Evolutionary conservation across 768 basidiomycete genomes (phyloP).

Genomic region (Termitomyces eurrhizus): DNA sequence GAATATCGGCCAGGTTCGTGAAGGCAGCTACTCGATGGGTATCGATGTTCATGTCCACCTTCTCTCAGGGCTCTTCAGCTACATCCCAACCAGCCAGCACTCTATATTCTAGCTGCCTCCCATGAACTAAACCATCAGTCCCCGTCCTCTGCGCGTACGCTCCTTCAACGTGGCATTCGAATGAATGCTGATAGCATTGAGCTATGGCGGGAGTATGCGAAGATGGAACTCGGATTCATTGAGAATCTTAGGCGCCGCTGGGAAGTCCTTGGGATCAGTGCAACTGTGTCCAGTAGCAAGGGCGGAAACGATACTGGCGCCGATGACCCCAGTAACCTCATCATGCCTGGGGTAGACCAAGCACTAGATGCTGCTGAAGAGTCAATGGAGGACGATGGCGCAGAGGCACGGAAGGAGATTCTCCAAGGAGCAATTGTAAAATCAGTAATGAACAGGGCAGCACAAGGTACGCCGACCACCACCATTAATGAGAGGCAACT

Average conservation of each 20-base stretch:
- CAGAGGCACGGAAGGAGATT: slow-evolving; percentile 60
- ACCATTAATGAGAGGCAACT: not conserved
- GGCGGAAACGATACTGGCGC: slow-evolving; percentile 1
- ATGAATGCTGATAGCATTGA: slow-evolving; percentile 67
- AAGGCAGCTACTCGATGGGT: not conserved
- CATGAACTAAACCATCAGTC: slow-evolving; percentile 77
- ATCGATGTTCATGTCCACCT: slow-evolving; percentile 1
- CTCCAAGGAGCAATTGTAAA: slow-evolving; percentile 79
- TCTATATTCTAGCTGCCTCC: slow-evolving; percentile 82
- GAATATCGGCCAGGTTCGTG: slow-evolving; percentile 75
- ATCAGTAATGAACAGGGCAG: slow-evolving; percentile 71
- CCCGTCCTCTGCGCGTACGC: slow-evolving; percentile 73
- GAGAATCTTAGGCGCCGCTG: slow-evolving; percentile 78
- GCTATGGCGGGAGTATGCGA: slow-evolving; percentile 88
- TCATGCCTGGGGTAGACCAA: slow-evolving; percentile 19
- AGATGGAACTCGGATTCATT: slow-evolving; percentile 85
- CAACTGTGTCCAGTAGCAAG: slow-evolving; percentile 24
- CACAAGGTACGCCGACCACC: slow-evolving; percentile 47
- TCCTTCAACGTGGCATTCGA: slow-evolving; percentile 84
- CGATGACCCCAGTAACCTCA: slow-evolving; percentile 20
- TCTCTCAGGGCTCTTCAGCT: slow-evolving; percentile 75
- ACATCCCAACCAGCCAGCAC: slow-evolving; percentile 70
- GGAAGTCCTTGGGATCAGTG: slow-evolving; percentile 68
- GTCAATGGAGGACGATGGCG: slow-evolving; percentile 43
- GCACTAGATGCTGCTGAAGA: slow-evolving; percentile 19